Percentiles rank a stretch among this genome's conserved stretches.
phyloP scores from a whole-genome alignment of 2,329 filamentous ascomycete species.

The Anthostomella pinea region DNA sequence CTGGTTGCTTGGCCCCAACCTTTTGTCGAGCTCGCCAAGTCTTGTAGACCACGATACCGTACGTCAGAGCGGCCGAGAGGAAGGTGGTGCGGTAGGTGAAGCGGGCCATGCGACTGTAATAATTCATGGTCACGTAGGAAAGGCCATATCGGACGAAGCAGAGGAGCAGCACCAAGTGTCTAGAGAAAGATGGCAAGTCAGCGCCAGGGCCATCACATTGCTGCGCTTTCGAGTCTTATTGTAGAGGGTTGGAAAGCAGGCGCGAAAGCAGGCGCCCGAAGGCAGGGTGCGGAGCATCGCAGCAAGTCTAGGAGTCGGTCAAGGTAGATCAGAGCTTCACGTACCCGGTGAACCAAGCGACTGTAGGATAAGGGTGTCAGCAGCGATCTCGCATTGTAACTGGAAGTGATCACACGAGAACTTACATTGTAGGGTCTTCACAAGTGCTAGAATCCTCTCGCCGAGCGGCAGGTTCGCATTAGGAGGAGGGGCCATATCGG shows the following conservation, averaged over 20 bases:
- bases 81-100: slow-evolving; percentile 91
- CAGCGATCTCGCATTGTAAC: slow-evolving; percentile 18
- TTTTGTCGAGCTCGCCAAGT: slow-evolving; percentile 83
- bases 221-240: slow-evolving; percentile 2
- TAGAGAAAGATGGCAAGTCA: slow-evolving; percentile 35
- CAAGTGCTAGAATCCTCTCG: slow-evolving; percentile 74
- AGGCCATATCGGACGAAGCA: slow-evolving; percentile 78
- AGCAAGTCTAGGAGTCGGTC: slow-evolving; percentile 1
- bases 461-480: slow-evolving; percentile 65
- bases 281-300: no score
- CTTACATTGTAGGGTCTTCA: slow-evolving; percentile 88
- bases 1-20: slow-evolving; percentile 61
- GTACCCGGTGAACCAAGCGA: slow-evolving; percentile 81
- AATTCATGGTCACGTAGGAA: slow-evolving; percentile 88
- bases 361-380: slow-evolving; percentile 43
- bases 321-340: slow-evolving; percentile 37
- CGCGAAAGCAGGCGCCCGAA: slow-evolving; percentile 2
- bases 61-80: slow-evolving; percentile 82
- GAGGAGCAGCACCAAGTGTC: slow-evolving; percentile 83
- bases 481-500: slow-evolving; percentile 70
- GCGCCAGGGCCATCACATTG: slow-evolving; percentile 6
- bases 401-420: slow-evolving; percentile 28
- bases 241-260: no score
- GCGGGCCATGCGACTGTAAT: slow-evolving; percentile 70
- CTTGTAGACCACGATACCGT: slow-evolving; percentile 99